A percentile compares a stretch with the other conserved stretches of the same genome.
Evolutionary conservation across 129 eudicot species (phyloP).

Genomic region (Smallanthus sonchifolius): DNA sequence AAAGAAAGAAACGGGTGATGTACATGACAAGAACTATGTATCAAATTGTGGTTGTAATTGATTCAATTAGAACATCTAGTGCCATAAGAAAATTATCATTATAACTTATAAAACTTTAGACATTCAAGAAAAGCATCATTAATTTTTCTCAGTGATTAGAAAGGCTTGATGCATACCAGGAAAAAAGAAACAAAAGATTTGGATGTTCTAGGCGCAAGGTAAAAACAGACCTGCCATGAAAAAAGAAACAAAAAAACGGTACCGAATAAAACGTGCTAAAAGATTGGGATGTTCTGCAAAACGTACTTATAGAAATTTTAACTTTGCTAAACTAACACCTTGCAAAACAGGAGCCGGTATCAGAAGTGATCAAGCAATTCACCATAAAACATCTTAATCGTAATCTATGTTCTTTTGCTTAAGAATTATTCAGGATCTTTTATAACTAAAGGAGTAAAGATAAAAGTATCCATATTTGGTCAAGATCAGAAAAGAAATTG

Average conservation of each 20-base stretch:
- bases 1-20: background rate
- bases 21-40: background rate
- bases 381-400: background rate
- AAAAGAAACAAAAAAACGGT: background rate
- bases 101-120: background rate
- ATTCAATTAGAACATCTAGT: background rate
- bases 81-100: background rate
- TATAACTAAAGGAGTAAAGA: background rate
- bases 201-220: slow-evolving; percentile 6
- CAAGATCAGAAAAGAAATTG: background rate
- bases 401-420: background rate
- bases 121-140: background rate
- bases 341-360: background rate
- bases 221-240: slow-evolving; percentile 10
- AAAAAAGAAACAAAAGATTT: background rate
- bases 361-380: background rate
- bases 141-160: background rate
- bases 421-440: background rate
- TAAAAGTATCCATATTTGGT: background rate
- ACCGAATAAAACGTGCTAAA: slow-evolving; percentile 8
- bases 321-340: background rate
- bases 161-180: slow-evolving; percentile 11
- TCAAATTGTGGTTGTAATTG: background rate
- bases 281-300: background rate
- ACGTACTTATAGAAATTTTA: background rate